A percentile compares a stretch with the other conserved stretches of the same genome.
phyloP scores from a whole-genome alignment of 805 yeast genomes.

The Saccharomycopsis fermentans region DNA sequence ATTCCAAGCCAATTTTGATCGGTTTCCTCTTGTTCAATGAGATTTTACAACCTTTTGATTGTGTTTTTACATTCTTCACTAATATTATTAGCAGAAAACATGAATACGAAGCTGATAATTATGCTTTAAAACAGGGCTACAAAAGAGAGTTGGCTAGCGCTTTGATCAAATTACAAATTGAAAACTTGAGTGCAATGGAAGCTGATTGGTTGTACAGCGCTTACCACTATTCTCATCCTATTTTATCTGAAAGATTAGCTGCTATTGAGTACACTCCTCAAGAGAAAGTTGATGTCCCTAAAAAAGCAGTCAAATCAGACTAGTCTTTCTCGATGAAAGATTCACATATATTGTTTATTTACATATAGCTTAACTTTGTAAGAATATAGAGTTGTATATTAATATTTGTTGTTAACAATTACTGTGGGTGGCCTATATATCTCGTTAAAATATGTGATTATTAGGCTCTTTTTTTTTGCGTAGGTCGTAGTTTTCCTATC shows the following conservation, averaged over 20 bases:
- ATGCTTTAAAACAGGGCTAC: constrained; percentile 68
- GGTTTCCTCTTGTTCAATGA: constrained; percentile 78
- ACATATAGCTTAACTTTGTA: background rate
- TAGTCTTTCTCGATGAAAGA: background rate
- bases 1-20: constrained; percentile 60
- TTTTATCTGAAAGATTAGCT: constrained; percentile 74
- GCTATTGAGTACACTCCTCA: constrained; percentile 43
- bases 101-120: constrained; percentile 90
- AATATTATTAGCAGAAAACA: constrained; percentile 71
- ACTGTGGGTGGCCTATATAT: background rate
- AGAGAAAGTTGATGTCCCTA: constrained; percentile 8
- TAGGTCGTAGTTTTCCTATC: background rate
- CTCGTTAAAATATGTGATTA: no score
- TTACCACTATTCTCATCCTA: constrained; percentile 87
- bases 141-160: constrained; percentile 58
- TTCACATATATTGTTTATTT: background rate
- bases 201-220: constrained; percentile 87
- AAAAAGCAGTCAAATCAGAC: constrained; percentile 9
- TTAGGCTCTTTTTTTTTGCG: background rate
- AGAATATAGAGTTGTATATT: background rate
- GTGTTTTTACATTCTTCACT: constrained; percentile 52
- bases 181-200: constrained; percentile 76
- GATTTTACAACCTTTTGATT: constrained; percentile 67
- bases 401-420: no score
- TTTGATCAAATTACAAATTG: constrained; percentile 63